Percentiles rank a stretch among this genome's conserved stretches.
Conservation (phyloP, 768 basidiomycete species). For the Lentinula detonsa region DNA sequence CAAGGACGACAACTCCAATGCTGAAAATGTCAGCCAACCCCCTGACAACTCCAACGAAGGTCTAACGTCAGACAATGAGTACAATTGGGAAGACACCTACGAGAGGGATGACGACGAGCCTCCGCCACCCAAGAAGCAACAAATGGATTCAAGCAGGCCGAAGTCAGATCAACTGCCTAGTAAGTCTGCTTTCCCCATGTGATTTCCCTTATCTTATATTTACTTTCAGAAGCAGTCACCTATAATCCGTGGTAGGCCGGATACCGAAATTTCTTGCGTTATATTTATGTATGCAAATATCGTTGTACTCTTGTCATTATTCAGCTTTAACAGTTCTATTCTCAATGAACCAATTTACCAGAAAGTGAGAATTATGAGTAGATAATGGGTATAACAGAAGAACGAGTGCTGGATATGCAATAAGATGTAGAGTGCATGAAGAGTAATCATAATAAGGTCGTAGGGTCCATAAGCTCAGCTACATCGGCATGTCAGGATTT, state of each 20-base stretch:
- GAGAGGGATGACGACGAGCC: constrained; percentile 13
- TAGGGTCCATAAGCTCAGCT: constrained; percentile 32
- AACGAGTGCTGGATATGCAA: constrained; percentile 15
- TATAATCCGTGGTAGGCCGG: background rate
- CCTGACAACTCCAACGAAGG: background rate
- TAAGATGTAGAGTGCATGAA: constrained; percentile 16
- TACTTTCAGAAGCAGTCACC: background rate
- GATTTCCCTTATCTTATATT: too few relatives aligned
- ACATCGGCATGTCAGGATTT: constrained; percentile 77
- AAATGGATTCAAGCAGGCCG: background rate
- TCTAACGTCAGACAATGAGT: background rate
- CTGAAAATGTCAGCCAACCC: background rate
- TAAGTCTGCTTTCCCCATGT: background rate
- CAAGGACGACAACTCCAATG: background rate
- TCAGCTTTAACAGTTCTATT: constrained; percentile 5
- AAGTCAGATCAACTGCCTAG: background rate
- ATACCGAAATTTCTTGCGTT: background rate
- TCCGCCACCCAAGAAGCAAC: background rate
- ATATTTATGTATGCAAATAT: background rate
- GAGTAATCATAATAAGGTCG: constrained; percentile 17
- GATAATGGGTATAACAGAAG: constrained; percentile 28
- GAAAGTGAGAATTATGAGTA: constrained; percentile 17
- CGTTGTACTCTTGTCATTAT: background rate
- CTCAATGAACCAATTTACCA: constrained; percentile 8
- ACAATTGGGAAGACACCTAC: constrained; percentile 20